Evolutionary conservation across 768 basidiomycete genomes (phyloP), one percentile per base, ranked within the genome.

Genomic region (Mycena chlorophos): DNA sequence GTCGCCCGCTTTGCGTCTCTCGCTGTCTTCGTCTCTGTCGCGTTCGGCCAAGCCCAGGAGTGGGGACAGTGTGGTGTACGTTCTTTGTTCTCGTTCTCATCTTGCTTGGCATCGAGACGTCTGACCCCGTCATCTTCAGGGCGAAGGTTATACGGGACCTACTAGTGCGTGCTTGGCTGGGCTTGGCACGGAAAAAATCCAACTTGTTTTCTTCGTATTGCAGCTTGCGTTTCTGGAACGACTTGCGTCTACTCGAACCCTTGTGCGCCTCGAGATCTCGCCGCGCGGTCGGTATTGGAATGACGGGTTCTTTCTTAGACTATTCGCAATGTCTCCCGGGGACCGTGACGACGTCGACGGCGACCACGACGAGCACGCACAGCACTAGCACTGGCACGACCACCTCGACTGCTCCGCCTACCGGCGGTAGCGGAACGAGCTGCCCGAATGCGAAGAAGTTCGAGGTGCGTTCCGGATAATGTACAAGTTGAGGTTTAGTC

Each of bases 51-150:
- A 5, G 75, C 78, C 37, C 60, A 76, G 27, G 73, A 78, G 54
- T 83, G 71, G 66, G 80, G 80, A 4, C 81, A 83, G 66, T 83
- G 81, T 66, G 81, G 79, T 30, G 76, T 76, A 64, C n/a, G 70
- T n/a, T n/a, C n/a, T n/a, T n/a, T n/a, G n/a, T n/a, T n/a, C n/a
- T n/a, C n/a, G n/a, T n/a, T n/a, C n/a, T n/a, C n/a, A n/a, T n/a
- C n/a, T n/a, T n/a, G n/a, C n/a, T n/a, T n/a, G n/a, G n/a, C n/a
- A n/a, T n/a, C n/a, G n/a, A n/a, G n/a, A n/a, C n/a, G n/a, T n/a
- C n/a, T n/a, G n/a, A n/a, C n/a, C n/a, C n/a, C n/a, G n/a, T n/a
- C n/a, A n/a, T n/a, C n/a, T n/a, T n/a, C n/a, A n/a, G n/a, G n/a
- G n/a, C n/a, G n/a, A 71, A 47, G 64, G 64, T 43, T 83, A 72